These are phyloP conservation scores for Penicillium sp. DNA, from an alignment of 2,329 filamentous ascomycete genomes.

Conservation along the genomic window DNA sequence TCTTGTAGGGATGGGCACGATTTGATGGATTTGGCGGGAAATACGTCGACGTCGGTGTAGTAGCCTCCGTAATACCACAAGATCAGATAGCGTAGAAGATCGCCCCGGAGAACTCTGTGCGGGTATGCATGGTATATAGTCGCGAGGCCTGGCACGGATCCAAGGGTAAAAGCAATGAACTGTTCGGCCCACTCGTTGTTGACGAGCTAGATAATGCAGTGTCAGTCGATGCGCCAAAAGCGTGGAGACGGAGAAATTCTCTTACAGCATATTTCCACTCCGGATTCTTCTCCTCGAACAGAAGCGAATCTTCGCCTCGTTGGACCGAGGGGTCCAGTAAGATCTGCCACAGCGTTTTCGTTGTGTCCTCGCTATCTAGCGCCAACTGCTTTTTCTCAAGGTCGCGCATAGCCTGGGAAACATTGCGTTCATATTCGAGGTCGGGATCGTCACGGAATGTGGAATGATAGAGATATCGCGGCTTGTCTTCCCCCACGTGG, in stretches of 20 bases:
- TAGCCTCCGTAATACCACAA: conserved; percentile 39
- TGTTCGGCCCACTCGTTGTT: conserved; percentile 26
- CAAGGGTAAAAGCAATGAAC: conserved; percentile 25
- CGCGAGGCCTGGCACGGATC: conserved; percentile 28
- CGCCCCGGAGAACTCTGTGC: conserved; percentile 52
- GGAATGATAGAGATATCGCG: conserved; percentile 30
- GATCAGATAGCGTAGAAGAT: conserved; percentile 43
- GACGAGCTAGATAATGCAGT: conserved; percentile 20
- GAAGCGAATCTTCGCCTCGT: conserved; percentile 25
- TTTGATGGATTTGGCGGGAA: conserved; percentile 28
- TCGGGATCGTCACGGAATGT: conserved; percentile 29
- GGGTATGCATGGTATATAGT: conserved; percentile 31
- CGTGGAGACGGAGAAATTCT: not conserved
- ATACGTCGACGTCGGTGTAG: conserved; percentile 36
- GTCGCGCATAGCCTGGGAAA: conserved; percentile 21
- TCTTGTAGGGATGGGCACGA: conserved; percentile 26
- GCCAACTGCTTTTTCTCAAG: conserved; percentile 21
- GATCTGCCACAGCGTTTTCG: conserved; percentile 34
- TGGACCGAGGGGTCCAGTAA: conserved; percentile 12
- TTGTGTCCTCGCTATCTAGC: conserved; percentile 7
- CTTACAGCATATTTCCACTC: conserved; percentile 31
- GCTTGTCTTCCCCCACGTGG: conserved; percentile 9
- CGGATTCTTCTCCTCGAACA: conserved; percentile 26
- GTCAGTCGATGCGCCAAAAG: not conserved
- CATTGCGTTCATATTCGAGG: conserved; percentile 24